Evolutionary conservation across 148 eudicot species (phyloP).

Genomic region (Agrostemma githago): DNA sequence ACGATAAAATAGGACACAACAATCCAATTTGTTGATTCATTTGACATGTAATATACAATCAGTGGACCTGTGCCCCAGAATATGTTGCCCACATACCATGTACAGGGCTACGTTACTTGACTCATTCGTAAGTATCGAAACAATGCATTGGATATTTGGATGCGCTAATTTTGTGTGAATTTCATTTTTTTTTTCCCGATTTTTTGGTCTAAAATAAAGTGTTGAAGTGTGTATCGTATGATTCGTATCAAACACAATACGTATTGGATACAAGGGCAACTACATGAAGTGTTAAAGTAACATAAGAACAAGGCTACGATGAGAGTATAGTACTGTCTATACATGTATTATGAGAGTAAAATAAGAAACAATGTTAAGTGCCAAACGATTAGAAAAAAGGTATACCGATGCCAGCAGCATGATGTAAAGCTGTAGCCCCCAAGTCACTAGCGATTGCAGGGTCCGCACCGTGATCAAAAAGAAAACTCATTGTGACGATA

Average conservation of each 20-base stretch:
- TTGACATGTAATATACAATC: not conserved
- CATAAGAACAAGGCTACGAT: too few species aligned
- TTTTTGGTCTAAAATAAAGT: too few species aligned
- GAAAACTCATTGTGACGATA: constrained; percentile 59
- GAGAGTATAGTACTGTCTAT: too few species aligned
- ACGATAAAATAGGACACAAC: not conserved
- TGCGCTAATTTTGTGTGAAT: too few species aligned
- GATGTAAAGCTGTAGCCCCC: constrained; percentile 94
- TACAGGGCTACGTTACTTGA: not conserved
- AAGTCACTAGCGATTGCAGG: constrained; percentile 68
- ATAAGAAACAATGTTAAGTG: not conserved
- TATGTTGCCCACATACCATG: not conserved
- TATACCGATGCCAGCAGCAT: constrained; percentile 82
- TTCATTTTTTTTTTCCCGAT: too few species aligned
- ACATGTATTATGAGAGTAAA: not conserved
- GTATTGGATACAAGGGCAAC: too few species aligned
- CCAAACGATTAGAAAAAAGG: not conserved
- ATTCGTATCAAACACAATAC: too few species aligned
- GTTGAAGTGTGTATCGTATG: too few species aligned
- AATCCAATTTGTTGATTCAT: not conserved
- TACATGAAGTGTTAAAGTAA: too few species aligned
- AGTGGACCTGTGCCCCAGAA: not conserved
- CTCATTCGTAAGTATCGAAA: too few species aligned
- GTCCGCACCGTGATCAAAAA: constrained; percentile 78
- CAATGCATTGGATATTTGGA: too few species aligned